Conservation (phyloP, 495 filamentous ascomycete genomes). For the Xanthoparmelia taractica region DNA sequence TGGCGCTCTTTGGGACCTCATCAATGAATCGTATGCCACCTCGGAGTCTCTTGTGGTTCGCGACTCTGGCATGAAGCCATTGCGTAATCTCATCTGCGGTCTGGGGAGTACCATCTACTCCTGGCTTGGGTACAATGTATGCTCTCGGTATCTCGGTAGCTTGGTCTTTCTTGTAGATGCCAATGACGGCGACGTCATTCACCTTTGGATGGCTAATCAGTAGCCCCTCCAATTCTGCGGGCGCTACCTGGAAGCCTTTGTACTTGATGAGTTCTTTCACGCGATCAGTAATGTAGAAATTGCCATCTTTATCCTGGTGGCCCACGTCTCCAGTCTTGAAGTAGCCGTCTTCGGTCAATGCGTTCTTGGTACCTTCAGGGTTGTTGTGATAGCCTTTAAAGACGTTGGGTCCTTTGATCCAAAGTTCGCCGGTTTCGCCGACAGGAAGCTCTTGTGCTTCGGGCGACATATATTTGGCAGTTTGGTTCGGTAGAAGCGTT, state of each 20-base stretch:
- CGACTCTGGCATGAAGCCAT: conserved; percentile 57
- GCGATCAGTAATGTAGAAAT: conserved; percentile 73
- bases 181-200: conserved; percentile 77
- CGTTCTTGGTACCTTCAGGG: conserved; percentile 56
- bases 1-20: conserved; percentile 72
- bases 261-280: conserved; percentile 91
- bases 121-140: conserved; percentile 62
- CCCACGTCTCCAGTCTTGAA: conserved; percentile 62
- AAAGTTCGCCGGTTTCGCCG: conserved; percentile 62
- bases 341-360: conserved; percentile 51
- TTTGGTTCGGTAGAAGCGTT: conserved; percentile 69
- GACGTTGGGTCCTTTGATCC: conserved; percentile 51
- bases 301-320: conserved; percentile 50
- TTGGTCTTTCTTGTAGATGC: conserved; percentile 59
- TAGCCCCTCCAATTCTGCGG: conserved; percentile 79
- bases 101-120: conserved; percentile 42
- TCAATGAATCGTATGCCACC: conserved; percentile 81
- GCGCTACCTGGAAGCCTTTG: conserved; percentile 75
- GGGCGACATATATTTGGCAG: conserved; percentile 68
- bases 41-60: conserved; percentile 67
- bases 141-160: conserved; percentile 80
- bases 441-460: conserved; percentile 51
- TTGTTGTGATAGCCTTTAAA: conserved; percentile 72
- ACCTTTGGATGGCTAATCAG: conserved; percentile 64
- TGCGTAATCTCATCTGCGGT: conserved; percentile 54